A percentile compares a stretch with the other conserved stretches of the same genome.
Evolutionary conservation across 1,284 basidiomycete species (phyloP).

Genomic region (Trichosporon sp.): DNA sequence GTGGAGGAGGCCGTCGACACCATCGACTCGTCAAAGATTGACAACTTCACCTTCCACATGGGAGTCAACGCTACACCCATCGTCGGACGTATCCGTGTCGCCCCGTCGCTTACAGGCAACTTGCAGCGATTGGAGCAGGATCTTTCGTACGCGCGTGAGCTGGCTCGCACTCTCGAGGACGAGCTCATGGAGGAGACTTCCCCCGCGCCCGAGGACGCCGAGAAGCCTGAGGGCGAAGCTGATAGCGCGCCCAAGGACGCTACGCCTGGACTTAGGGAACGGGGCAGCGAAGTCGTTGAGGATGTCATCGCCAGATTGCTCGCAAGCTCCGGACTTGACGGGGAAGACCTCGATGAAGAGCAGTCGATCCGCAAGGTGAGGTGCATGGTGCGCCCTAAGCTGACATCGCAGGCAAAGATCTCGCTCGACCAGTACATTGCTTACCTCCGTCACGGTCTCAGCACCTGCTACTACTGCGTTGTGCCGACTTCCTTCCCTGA

Average conservation of each 20-base stretch:
- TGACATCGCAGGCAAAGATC: conserved; percentile 46
- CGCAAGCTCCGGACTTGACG: conserved; percentile 39
- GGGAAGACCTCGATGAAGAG: conserved; percentile 42
- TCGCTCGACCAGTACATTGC: conserved; percentile 48
- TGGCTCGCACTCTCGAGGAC: conserved; percentile 73
- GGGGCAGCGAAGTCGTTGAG: conserved; percentile 50
- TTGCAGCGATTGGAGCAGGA: conserved; percentile 78
- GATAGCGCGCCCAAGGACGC: conserved; percentile 26
- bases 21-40: conserved; percentile 84
- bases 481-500: conserved; percentile 87
- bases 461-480: conserved; percentile 83
- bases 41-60: conserved; percentile 88
- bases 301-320: conserved; percentile 43
- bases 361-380: conserved; percentile 41
- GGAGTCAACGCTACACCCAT: conserved; percentile 78
- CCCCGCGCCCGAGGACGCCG: conserved; percentile 32
- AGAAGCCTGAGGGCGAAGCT: conserved; percentile 23
- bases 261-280: conserved; percentile 38
- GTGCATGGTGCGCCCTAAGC: not conserved
- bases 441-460: conserved; percentile 50
- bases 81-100: conserved; percentile 71
- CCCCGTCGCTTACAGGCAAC: conserved; percentile 76
- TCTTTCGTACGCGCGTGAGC: conserved; percentile 68
- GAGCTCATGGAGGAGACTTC: conserved; percentile 55
- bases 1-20: conserved; percentile 71